phyloP scores from a whole-genome alignment of 78 protist species.

The Corallochytrium limacisporum region DNA sequence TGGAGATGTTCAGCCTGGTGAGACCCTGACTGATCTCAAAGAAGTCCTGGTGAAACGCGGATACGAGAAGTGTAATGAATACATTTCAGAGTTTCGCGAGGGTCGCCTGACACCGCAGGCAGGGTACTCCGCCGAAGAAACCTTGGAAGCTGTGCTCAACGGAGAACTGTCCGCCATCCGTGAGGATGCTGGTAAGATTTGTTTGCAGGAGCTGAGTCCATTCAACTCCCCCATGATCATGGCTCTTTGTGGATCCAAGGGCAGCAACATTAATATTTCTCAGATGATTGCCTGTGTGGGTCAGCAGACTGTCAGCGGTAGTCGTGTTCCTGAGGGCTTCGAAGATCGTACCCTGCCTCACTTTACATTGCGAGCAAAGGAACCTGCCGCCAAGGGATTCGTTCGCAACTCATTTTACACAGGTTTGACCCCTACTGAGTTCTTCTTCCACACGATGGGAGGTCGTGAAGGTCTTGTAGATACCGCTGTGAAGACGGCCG shows the following conservation, averaged over 20 bases:
- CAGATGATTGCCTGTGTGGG: constrained; percentile 98
- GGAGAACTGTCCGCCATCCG: constrained; percentile 73
- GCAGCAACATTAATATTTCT: constrained; percentile 78
- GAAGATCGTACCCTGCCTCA: constrained; percentile 92
- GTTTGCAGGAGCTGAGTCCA: constrained; percentile 59
- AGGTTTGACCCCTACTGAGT: constrained; percentile 90
- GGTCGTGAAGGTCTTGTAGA: constrained; percentile 92
- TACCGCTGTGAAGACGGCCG: constrained; percentile 99
- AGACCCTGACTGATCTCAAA: constrained; percentile 38
- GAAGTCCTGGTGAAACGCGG: constrained; percentile 45
- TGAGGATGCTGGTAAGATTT: constrained; percentile 76
- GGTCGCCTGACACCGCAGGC: constrained; percentile 52
- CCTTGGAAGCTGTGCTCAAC: constrained; percentile 61
- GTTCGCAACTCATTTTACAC: constrained; percentile 90
- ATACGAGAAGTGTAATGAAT: constrained; percentile 34
- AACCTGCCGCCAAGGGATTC: constrained; percentile 91
- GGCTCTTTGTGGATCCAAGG: constrained; percentile 98
- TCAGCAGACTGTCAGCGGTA: constrained; percentile 90
- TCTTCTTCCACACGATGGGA: constrained; percentile 99
- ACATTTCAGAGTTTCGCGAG: constrained; percentile 37
- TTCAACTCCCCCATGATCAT: constrained; percentile 89
- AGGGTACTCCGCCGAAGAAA: constrained; percentile 78
- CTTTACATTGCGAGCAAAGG: constrained; percentile 47
- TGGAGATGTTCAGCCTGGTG: constrained; percentile 81
- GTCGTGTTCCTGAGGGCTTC: constrained; percentile 95